phyloP scores from a whole-genome alignment of 192 early-diverging fungal species.

The Backusella parvicylindrica region DNA sequence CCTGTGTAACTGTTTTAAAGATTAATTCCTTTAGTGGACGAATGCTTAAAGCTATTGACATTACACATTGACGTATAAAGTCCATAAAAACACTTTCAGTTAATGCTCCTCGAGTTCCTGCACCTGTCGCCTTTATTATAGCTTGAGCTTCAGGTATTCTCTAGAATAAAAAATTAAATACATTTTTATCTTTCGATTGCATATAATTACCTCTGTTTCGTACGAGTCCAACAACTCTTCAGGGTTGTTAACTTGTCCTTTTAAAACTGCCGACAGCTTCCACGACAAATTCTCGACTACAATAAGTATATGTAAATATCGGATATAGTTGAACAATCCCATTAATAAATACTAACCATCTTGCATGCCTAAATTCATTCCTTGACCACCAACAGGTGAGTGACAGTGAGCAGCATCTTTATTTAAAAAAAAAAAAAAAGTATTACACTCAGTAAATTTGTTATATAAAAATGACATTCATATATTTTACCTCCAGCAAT shows the following conservation, averaged over 20 bases:
- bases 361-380: constrained; percentile 43
- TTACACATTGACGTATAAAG: neutral
- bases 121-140: neutral
- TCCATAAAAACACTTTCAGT: neutral
- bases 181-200: neutral
- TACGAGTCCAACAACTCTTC: constrained; percentile 37
- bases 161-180: neutral
- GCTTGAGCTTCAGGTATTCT: neutral
- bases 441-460: no score
- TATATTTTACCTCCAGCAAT: constrained; percentile 24
- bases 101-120: neutral
- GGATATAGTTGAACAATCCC: neutral
- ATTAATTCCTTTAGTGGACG: neutral
- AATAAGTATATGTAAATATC: neutral
- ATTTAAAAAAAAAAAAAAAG: neutral
- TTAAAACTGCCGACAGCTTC: constrained; percentile 43
- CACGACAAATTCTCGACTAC: constrained; percentile 44
- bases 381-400: constrained; percentile 35
- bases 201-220: constrained; percentile 20
- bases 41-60: neutral
- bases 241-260: constrained; percentile 16
- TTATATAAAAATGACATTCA: neutral
- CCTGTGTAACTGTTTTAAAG: neutral
- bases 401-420: constrained; percentile 38
- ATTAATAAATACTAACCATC: constrained; percentile 25